Percentiles rank a stretch among this genome's conserved stretches.
These are phyloP conservation scores for Ogataea trehaloabstinens DNA, from an alignment of 805 yeast species.

Conservation along the genomic window DNA sequence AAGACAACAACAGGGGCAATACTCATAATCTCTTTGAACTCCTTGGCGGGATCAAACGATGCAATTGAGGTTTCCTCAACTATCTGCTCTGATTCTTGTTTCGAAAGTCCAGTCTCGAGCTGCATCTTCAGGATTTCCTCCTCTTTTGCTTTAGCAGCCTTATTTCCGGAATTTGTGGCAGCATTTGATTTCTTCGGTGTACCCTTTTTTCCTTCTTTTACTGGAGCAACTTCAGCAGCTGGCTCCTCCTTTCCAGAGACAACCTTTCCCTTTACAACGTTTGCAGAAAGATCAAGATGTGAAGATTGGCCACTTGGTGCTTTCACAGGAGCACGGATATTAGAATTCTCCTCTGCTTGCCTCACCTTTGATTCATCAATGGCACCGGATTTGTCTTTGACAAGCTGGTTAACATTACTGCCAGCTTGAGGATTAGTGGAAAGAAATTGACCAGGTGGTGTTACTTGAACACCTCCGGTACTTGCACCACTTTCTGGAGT, in stretches of 20 bases:
- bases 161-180: conserved; percentile 3
- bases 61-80: conserved; percentile 5
- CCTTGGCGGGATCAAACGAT: conserved; percentile 49
- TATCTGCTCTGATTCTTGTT: conserved; percentile 13
- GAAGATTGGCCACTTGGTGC: conserved; percentile 20
- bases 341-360: conserved; percentile 32
- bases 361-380: conserved; percentile 43
- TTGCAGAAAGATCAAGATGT: conserved; percentile 5
- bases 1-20: conserved; percentile 66
- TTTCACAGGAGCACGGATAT: conserved; percentile 20
- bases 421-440: conserved; percentile 17
- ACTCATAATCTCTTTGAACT: conserved; percentile 53
- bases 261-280: conserved; percentile 8
- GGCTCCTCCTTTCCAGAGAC: conserved; percentile 11
- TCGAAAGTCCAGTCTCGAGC: conserved; percentile 2
- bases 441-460: conserved; percentile 8
- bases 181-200: conserved; percentile 3
- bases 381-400: conserved; percentile 33
- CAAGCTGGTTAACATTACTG: conserved; percentile 28
- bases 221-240: neutral
- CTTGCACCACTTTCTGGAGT: conserved; percentile 14
- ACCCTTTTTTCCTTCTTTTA: neutral
- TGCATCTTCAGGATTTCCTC: conserved; percentile 1
- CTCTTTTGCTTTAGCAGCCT: conserved; percentile 1
- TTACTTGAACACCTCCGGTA: conserved; percentile 5